Percentiles rank a stretch among this genome's conserved stretches.
Evolutionary conservation across 768 basidiomycete genomes (phyloP).

Genomic region (Leccinum sublutescens): DNA sequence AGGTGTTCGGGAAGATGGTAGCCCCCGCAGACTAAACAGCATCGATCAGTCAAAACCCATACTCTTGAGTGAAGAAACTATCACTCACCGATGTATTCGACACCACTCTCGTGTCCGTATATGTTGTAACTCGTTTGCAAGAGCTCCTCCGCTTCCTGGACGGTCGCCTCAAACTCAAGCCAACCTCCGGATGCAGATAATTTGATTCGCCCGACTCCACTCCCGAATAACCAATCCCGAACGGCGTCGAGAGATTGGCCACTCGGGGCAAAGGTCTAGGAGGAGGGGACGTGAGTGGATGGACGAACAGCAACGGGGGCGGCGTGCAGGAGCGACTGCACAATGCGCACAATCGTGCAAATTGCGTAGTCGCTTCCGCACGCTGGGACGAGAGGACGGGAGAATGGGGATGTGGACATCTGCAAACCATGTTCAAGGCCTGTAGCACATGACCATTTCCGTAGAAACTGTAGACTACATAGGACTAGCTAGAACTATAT

Average conservation of each 20-base stretch:
- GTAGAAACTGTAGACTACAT: too few relatives aligned
- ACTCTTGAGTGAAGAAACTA: too few relatives aligned
- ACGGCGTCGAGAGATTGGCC: conserved; percentile 37
- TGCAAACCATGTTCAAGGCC: too few relatives aligned
- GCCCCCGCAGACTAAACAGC: conserved; percentile 34
- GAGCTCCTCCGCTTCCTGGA: conserved; percentile 43
- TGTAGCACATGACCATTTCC: too few relatives aligned
- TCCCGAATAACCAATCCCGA: conserved; percentile 37
- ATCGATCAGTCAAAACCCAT: neutral
- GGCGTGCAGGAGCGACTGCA: too few relatives aligned
- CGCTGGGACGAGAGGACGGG: too few relatives aligned
- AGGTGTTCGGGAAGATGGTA: conserved; percentile 43
- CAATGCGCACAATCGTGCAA: too few relatives aligned
- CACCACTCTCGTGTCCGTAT: conserved; percentile 39
- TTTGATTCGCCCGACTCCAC: conserved; percentile 37
- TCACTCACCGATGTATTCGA: conserved; percentile 37
- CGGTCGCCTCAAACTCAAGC: conserved; percentile 40
- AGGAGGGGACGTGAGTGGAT: too few relatives aligned
- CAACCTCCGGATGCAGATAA: conserved; percentile 36
- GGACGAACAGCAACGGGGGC: too few relatives aligned
- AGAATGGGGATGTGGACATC: too few relatives aligned
- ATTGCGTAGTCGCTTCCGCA: too few relatives aligned
- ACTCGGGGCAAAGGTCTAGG: conserved; percentile 43
- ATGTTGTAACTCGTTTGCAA: conserved; percentile 42
- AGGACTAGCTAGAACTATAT: too few relatives aligned